Conservation (phyloP, 176 grass and related monocot genomes). For the Carex parvula region DNA sequence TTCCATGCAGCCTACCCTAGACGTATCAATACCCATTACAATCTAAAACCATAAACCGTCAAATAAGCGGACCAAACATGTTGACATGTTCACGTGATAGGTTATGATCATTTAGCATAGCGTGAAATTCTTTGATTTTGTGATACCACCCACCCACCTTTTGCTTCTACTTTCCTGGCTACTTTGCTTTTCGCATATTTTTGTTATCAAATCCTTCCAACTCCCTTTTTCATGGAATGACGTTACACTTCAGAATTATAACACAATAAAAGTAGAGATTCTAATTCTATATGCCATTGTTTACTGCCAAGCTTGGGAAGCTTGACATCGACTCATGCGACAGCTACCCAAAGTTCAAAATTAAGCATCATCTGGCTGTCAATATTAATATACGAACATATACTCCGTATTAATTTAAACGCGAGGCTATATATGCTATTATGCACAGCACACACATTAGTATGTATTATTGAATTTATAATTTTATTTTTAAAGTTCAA, state of each 20-base stretch:
- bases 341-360: slow-evolving; percentile 6
- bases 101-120: not conserved
- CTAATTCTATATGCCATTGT: slow-evolving; percentile 21
- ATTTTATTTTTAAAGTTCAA: too few species aligned
- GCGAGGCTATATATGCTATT: too few species aligned
- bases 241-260: not conserved
- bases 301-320: slow-evolving; percentile 10
- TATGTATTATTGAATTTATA: too few species aligned
- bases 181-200: slow-evolving; percentile 15
- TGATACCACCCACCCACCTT: not conserved
- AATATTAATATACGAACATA: not conserved
- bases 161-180: slow-evolving; percentile 16
- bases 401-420: not conserved
- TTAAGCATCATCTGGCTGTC: not conserved
- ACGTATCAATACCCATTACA: too few species aligned
- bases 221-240: slow-evolving; percentile 9
- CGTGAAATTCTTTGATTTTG: slow-evolving; percentile 1
- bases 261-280: slow-evolving; percentile 22
- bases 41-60: not conserved
- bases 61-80: not conserved
- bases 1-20: too few species aligned
- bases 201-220: slow-evolving; percentile 21
- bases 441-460: too few species aligned
- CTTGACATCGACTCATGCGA: slow-evolving; percentile 21
- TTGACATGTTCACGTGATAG: slow-evolving; percentile 10